Base-by-base conservation (phyloP, 2,329 filamentous ascomycete genomes). In the Drechmeria coniospora region DNA sequence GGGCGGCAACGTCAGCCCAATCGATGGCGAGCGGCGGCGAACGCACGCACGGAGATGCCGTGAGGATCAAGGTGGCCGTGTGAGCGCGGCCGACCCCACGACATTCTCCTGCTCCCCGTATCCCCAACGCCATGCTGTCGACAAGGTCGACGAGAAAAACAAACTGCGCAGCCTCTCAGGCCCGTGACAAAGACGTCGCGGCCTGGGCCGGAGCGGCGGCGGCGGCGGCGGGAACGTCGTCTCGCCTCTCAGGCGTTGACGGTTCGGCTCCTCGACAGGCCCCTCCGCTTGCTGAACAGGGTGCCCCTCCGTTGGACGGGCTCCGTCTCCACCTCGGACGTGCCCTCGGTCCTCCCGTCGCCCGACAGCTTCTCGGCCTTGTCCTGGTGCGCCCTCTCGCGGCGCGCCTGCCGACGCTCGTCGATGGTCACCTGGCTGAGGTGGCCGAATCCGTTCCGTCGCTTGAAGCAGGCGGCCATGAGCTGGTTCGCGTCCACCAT, bases 401-500 rank as follows among this genome's bases (percentile, higher is more conserved):
- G 67, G 27, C 80, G 66, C 44, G 84, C 74, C 25, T 70, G 63
- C 26, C 87, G 63, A 35, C 79, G 68, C 39, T 75, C 68, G 39
- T 94, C 84, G 33, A 94, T 80, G 4, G 73, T 69, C 11, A 78
- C 76, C 49, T 93, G 83, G 43, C 74, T 84, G 12, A 94, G 60
- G 42, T 84, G 77, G 6, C 75, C 78, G 40, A 87, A 84, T 5
- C 80, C 80, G 44, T 84, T 80, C 26, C 78, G 70, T 23, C 81
- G 72, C 38, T 75, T 74, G 49, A 90, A 86, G 37, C 80, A 92
- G 7, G 80, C 68, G 37, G 92, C 83, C 59, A 93, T 71, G 10
- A 95, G 58, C 3, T 59, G 59, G 42, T 92, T 93, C 30, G 79
- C 78, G 50, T 95, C 83, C 13, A 94, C 53, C 43, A 93, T 66